Evolutionary conservation across 2,329 filamentous ascomycete species (phyloP).

Genomic region (Albifimbria verrucaria): DNA sequence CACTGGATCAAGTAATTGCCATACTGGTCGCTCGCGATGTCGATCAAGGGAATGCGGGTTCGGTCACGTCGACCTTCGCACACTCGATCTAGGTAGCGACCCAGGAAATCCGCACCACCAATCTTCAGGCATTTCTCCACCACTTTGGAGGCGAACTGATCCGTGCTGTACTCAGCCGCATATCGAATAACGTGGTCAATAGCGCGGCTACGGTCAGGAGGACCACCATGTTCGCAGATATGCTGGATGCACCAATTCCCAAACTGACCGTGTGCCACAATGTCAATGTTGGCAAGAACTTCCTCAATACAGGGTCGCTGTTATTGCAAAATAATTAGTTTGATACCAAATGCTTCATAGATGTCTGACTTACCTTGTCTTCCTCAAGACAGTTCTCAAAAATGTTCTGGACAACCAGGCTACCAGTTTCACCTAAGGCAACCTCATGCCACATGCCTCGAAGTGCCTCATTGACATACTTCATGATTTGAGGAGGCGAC

Average conservation of each 20-base stretch:
- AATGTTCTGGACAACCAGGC: constrained; percentile 97
- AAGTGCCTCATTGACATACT: constrained; percentile 92
- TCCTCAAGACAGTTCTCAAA: constrained; percentile 99
- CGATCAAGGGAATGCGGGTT: constrained; percentile 93
- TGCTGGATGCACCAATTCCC: constrained; percentile 99
- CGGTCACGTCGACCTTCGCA: constrained; percentile 88
- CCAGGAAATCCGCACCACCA: constrained; percentile 82
- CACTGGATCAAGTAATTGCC: constrained; percentile 98
- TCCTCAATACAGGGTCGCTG: constrained; percentile 96
- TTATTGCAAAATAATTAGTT: constrained; percentile 14
- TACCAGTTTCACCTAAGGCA: constrained; percentile 93
- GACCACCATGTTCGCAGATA: constrained; percentile 93
- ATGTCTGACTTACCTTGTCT: constrained; percentile 77
- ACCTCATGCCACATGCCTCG: constrained; percentile 99
- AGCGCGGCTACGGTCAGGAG: constrained; percentile 86
- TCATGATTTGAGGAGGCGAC: constrained; percentile 96
- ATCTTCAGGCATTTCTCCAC: constrained; percentile 99
- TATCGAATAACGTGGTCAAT: constrained; percentile 94
- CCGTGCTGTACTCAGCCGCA: constrained; percentile 95
- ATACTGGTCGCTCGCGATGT: constrained; percentile 98
- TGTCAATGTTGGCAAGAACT: constrained; percentile 90
- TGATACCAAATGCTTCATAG: no score
- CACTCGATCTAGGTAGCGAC: constrained; percentile 88
- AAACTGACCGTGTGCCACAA: constrained; percentile 95
- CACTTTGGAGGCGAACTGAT: constrained; percentile 98